These are phyloP conservation scores for Stachybotrys chlorohalonatus DNA, from an alignment of 2,329 filamentous ascomycete species.

Conservation along the genomic window DNA sequence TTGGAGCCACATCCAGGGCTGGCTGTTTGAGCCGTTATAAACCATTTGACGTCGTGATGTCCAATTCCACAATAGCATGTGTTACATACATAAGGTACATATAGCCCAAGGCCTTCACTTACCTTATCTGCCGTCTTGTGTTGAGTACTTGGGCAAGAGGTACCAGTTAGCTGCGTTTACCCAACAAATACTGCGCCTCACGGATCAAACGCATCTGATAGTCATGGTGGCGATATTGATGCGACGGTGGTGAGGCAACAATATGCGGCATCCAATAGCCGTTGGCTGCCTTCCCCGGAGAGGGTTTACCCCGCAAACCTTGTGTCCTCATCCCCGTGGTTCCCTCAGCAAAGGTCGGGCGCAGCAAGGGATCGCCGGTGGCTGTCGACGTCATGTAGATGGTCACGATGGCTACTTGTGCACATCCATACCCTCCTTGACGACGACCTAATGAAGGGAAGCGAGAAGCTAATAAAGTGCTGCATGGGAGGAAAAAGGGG, in stretches of 20 bases:
- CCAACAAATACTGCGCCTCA: background rate
- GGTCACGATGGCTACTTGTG: slow-evolving; percentile 11
- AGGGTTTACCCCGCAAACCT: slow-evolving; percentile 17
- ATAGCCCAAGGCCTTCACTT: no score
- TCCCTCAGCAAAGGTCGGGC: slow-evolving; percentile 5
- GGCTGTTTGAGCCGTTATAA: no score
- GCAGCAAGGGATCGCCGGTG: slow-evolving; percentile 9
- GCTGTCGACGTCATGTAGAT: slow-evolving; percentile 19
- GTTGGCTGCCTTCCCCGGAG: background rate
- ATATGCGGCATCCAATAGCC: background rate
- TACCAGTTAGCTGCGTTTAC: background rate
- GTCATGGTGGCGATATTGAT: background rate
- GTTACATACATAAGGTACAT: no score
- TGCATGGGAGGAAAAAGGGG: no score
- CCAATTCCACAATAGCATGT: no score
- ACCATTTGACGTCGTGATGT: no score
- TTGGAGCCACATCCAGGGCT: no score
- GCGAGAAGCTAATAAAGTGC: background rate
- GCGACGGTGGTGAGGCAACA: no score
- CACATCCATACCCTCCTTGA: background rate
- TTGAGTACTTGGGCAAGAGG: no score
- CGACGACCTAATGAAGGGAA: background rate
- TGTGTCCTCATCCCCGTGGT: slow-evolving; percentile 1
- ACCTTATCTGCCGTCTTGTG: no score
- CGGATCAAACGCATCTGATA: background rate